Evolutionary conservation across 1,139 yeast genomes (phyloP).

Genomic region (Kazachstania sp.): DNA sequence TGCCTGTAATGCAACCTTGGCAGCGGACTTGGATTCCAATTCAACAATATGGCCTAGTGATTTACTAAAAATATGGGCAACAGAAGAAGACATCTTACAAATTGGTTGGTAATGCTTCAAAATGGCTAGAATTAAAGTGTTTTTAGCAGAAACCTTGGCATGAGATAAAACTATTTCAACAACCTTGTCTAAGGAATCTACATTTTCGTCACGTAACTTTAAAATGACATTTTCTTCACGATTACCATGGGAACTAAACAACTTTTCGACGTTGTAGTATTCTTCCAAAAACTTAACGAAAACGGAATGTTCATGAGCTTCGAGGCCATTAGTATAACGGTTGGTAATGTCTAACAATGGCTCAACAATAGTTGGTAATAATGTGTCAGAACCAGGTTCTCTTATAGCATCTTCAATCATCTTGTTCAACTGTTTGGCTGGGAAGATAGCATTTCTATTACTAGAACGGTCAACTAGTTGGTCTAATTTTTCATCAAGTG

Average conservation of each 20-base stretch:
- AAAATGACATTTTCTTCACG: slow-evolving; percentile 85
- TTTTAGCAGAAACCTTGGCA: slow-evolving; percentile 87
- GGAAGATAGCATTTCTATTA: slow-evolving; percentile 75
- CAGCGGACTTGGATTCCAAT: slow-evolving; percentile 79
- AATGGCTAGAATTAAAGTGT: slow-evolving; percentile 78
- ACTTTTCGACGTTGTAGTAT: slow-evolving; percentile 67
- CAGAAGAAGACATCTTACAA: slow-evolving; percentile 55
- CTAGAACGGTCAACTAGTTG: slow-evolving; percentile 59
- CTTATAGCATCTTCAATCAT: slow-evolving; percentile 36
- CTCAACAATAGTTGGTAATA: slow-evolving; percentile 50
- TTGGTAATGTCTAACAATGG: slow-evolving; percentile 68
- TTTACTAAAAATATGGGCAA: slow-evolving; percentile 62
- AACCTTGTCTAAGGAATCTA: slow-evolving; percentile 66
- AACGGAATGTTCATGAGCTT: slow-evolving; percentile 73
- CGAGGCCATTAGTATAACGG: slow-evolving; percentile 65
- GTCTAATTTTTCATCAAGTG: slow-evolving; percentile 60
- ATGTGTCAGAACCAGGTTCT: slow-evolving; percentile 40
- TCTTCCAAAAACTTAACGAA: slow-evolving; percentile 61
- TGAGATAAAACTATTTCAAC: slow-evolving; percentile 73
- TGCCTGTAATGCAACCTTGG: slow-evolving; percentile 92
- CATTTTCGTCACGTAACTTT: slow-evolving; percentile 78
- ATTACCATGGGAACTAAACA: slow-evolving; percentile 64
- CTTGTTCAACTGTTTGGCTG: slow-evolving; percentile 75
- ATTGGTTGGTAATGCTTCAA: slow-evolving; percentile 72
- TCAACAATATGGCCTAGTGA: slow-evolving; percentile 74